Evolutionary conservation across 257 asterid genomes (phyloP).

Genomic region (Solanum bulbocastanum): DNA sequence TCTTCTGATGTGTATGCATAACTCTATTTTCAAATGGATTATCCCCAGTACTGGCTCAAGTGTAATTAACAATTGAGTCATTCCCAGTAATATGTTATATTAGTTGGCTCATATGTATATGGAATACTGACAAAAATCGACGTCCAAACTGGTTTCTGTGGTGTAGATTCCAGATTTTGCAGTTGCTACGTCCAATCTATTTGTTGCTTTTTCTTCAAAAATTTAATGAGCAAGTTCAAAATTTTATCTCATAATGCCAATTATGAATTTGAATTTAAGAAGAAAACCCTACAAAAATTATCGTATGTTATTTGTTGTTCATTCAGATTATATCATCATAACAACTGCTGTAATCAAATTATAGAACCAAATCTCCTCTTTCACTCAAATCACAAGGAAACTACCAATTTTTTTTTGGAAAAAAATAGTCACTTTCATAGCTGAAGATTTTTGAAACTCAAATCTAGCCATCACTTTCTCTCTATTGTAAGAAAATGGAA

Average conservation of each 20-base stretch:
- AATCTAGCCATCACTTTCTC: not conserved
- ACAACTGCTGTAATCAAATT: not conserved
- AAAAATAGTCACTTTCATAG: not conserved
- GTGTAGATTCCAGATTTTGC: not conserved
- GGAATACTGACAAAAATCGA: not conserved
- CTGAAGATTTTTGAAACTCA: not conserved
- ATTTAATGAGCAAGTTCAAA: not conserved
- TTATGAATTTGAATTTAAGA: not conserved
- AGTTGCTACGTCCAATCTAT: not conserved
- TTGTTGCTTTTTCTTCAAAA: not conserved
- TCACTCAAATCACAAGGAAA: not conserved
- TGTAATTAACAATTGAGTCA: not conserved
- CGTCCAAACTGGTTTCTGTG: not conserved
- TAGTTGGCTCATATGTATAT: too few relatives aligned
- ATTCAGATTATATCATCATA: not conserved
- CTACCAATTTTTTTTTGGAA: not conserved
- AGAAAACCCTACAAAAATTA: not conserved
- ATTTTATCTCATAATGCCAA: not conserved
- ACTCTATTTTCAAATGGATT: not conserved
- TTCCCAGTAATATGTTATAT: not conserved
- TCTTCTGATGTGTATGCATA: not conserved
- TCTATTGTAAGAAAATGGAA: not conserved
- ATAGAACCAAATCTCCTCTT: not conserved
- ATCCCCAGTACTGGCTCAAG: not conserved
- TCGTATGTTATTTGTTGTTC: not conserved